Base-by-base conservation (phyloP, 2,329 filamentous ascomycete species). In the Fusarium aywerte region DNA sequence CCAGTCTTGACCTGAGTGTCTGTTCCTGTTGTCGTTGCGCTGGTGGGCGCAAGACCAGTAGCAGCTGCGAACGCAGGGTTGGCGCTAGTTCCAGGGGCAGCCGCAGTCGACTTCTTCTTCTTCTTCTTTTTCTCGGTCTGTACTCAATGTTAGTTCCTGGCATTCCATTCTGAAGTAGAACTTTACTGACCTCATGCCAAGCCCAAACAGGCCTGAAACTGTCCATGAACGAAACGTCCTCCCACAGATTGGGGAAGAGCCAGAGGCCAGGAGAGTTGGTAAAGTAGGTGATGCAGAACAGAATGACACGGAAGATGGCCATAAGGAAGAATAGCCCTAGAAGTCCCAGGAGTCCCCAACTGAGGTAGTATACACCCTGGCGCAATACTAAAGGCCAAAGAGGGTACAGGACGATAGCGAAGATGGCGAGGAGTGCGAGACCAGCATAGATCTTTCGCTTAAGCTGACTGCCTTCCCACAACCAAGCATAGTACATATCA, bases 221-320 rank as follows among this genome's bases (percentile, higher is more conserved):
- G 77, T 99, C 96, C 79, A 99, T 91, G 82, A 99, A 98, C 9
- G 95, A 97, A 27, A 99, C 96, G 76, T 99, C 96, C 78, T 99
- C 96, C 83, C 97, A 99, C 20, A 99, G 82, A 76, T 99, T 99
- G 47, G 96, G 96, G 81, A 95, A 99, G 42, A 99, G 85, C 96
- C 96, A 99, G n/a, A 99, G 84, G 73, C 96, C 96, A 4, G 96
- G 96, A 5, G 94, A 83, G 1, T 88, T 84, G 16, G 86, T 84
- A 76, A 98, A 97, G 80, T 97, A 93, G 21, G 96, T 98, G 77
- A 97, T 81, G 76, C 92, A 90, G 83, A 99, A 99, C 27, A 99
- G 84, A 63, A 99, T 97, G 57, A 98, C 86, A 62, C 96, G 90
- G 87, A 99, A 93, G 75, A 99, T 97, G 7, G 95, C 92, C 96